Evolutionary conservation across 306 rosid species (phyloP).

Genomic region (Crotalaria pallida): DNA sequence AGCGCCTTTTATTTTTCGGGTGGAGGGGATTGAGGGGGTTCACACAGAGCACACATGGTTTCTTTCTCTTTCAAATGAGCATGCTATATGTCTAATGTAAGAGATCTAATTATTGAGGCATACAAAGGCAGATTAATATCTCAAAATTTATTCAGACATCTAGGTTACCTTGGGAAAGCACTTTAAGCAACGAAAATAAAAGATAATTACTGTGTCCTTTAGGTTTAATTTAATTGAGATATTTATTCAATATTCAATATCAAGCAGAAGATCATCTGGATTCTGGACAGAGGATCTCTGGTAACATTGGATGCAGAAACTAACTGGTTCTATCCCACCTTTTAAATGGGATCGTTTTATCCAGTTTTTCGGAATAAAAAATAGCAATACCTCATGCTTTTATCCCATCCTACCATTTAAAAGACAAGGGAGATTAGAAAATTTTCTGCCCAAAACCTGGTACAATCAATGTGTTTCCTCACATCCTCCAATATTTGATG

Average conservation of each 20-base stretch:
- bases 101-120: background rate
- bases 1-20: background rate
- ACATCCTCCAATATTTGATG: background rate
- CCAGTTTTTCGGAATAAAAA: background rate
- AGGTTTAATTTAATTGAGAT: conserved; percentile 18
- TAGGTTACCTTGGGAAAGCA: background rate
- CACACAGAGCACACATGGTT: background rate
- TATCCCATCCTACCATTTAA: background rate
- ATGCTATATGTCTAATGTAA: background rate
- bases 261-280: conserved; percentile 2
- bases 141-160: background rate
- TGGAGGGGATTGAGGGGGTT: background rate
- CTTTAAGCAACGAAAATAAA: background rate
- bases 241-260: background rate
- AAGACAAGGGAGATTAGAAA: background rate
- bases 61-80: background rate
- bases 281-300: background rate
- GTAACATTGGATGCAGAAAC: too few species aligned
- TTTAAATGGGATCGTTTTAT: background rate
- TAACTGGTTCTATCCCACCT: too few species aligned
- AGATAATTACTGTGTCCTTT: conserved; percentile 5
- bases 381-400: background rate
- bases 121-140: background rate
- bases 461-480: background rate
- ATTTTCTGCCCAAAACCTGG: background rate